Evolutionary conservation across 164 flowering plant species (phyloP).

Genomic region (Vitis riparia): DNA sequence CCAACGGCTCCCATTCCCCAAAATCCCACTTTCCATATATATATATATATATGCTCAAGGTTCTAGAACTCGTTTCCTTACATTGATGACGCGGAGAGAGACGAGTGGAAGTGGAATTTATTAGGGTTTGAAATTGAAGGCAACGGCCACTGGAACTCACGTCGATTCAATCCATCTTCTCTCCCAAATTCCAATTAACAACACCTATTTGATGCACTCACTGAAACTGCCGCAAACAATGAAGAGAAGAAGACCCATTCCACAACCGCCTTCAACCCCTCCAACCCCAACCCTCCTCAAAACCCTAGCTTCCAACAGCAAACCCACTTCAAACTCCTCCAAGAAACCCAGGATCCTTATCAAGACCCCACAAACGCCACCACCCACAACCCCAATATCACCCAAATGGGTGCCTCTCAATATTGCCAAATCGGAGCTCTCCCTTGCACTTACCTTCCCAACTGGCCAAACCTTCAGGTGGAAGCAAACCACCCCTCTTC

Average conservation of each 20-base stretch:
- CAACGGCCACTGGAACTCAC: not conserved
- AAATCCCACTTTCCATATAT: no score
- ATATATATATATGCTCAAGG: no score
- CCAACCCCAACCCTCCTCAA: slow-evolving; percentile 16
- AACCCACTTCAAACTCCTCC: slow-evolving; percentile 4
- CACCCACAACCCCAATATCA: no score
- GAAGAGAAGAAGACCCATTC: slow-evolving; percentile 20
- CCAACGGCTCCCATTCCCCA: no score
- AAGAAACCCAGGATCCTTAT: slow-evolving; percentile 17
- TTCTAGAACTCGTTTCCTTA: no score
- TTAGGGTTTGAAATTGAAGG: no score
- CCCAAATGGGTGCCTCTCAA: slow-evolving; percentile 69
- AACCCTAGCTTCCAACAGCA: slow-evolving; percentile 1
- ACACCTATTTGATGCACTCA: not conserved
- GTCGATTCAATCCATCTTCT: not conserved
- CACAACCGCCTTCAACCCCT: slow-evolving; percentile 20
- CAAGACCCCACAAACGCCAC: slow-evolving; percentile 13
- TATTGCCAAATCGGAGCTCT: slow-evolving; percentile 67
- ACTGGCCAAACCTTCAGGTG: slow-evolving; percentile 98
- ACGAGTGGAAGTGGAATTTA: no score
- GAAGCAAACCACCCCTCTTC: slow-evolving; percentile 68
- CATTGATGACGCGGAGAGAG: no score
- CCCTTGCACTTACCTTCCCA: slow-evolving; percentile 85
- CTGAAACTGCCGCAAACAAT: slow-evolving; percentile 1
- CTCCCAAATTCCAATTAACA: no score